Conservation (phyloP, 1,284 basidiomycete species). For the Lentinula novae-zelandiae region DNA sequence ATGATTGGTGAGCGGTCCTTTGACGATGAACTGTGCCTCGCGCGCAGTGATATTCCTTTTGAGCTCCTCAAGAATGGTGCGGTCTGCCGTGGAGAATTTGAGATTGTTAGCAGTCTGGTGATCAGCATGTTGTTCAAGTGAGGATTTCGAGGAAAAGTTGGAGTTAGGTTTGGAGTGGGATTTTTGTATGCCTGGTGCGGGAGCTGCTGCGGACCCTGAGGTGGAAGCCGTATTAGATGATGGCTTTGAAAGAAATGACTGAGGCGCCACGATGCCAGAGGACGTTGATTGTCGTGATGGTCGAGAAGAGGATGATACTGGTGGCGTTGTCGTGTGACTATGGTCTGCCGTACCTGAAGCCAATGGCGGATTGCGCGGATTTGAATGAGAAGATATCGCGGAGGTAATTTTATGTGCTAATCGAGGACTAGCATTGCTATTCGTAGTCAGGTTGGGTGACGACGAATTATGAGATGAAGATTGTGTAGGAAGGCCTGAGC, state of each 20-base stretch:
- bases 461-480: conserved; percentile 10
- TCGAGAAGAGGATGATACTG: not conserved
- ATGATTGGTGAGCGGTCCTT: conserved; percentile 27
- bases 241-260: not conserved
- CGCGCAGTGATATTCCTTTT: conserved; percentile 46
- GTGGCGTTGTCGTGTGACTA: conserved; percentile 5
- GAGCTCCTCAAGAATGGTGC: conserved; percentile 53
- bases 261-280: not conserved
- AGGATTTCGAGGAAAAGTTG: conserved; percentile 1
- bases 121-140: not conserved
- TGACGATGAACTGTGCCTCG: conserved; percentile 50
- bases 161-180: not conserved
- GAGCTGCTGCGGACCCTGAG: not conserved
- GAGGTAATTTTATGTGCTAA: not conserved
- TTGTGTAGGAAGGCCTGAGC: not conserved
- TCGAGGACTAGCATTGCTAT: conserved; percentile 2
- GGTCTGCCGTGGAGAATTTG: conserved; percentile 54
- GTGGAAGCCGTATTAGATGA: not conserved
- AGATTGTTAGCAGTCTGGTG: conserved; percentile 11
- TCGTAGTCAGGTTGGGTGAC: conserved; percentile 18
- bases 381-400: not conserved
- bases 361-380: not conserved
- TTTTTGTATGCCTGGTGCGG: not conserved
- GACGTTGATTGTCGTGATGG: not conserved
- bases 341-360: not conserved